These are phyloP conservation scores for Thelephora ganbajun DNA, from an alignment of 768 basidiomycete species.

Conservation along the genomic window DNA sequence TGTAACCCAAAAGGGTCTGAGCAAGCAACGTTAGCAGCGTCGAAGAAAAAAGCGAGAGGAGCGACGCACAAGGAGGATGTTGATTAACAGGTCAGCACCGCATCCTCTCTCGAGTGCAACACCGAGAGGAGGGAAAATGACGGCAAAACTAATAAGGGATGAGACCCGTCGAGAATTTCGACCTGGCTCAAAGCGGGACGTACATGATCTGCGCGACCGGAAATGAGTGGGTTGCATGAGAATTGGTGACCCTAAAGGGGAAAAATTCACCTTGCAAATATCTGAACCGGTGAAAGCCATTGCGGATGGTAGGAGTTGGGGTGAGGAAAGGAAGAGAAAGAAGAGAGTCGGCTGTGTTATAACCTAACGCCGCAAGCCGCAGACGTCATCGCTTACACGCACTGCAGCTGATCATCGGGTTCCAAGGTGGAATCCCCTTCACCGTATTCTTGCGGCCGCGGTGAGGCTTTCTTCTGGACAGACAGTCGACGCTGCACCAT, in stretches of 20 bases:
- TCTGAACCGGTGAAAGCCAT: constrained; percentile 68
- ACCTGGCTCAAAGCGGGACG: constrained; percentile 6
- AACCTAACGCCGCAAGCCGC: background rate
- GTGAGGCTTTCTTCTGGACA: too few species aligned
- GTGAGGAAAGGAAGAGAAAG: constrained; percentile 6
- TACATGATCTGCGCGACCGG: constrained; percentile 28
- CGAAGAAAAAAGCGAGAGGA: background rate
- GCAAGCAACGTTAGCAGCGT: constrained; percentile 2
- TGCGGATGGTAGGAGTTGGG: constrained; percentile 8
- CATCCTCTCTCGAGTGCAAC: constrained; percentile 88
- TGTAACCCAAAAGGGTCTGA: constrained; percentile 59
- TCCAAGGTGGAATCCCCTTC: too few species aligned
- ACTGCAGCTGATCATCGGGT: too few species aligned
- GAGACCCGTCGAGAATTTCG: background rate
- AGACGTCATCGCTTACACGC: too few species aligned
- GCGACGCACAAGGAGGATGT: constrained; percentile 45
- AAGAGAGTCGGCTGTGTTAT: background rate
- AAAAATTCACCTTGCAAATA: constrained; percentile 53
- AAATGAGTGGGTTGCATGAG: constrained; percentile 1
- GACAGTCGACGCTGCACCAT: too few species aligned
- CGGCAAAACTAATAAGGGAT: constrained; percentile 32
- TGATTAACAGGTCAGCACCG: constrained; percentile 60
- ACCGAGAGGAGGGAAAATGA: constrained; percentile 70
- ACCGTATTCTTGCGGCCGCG: too few species aligned
- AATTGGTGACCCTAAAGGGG: constrained; percentile 1